Base-by-base conservation (phyloP, 2,329 filamentous ascomycete genomes). In the Ophiostoma quercus region DNA sequence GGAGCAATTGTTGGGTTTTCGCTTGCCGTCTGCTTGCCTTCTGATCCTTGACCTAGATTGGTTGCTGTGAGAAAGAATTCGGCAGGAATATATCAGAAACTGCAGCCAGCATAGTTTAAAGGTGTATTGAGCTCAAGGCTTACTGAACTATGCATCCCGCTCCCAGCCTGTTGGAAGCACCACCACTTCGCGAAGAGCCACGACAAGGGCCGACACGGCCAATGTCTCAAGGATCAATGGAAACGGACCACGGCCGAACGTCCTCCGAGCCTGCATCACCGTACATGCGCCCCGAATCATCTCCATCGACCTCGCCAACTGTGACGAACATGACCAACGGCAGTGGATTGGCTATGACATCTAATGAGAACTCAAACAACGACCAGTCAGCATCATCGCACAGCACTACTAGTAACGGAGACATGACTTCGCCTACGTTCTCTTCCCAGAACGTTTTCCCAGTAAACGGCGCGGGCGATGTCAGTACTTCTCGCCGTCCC, bases 401-500 rank as follows among this genome's bases (percentile, higher is more conserved):
- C 22, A 47, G n/a, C n/a, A 22, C 65, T 16, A 9, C 39, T 80
- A 82, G 75, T 83, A 82, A 75, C 81, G 29, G 82, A 76, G 82
- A 85, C 74, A 82, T 62, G 1, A 60, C 82, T 74, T 85, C 84
- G 76, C 82, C 82, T 74, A 82, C 77, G 73, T 78, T 80, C 74
- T 77, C 73, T 7, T 71, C 80, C 69, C 83, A 85, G 76, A 83
- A 81, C 74, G 83, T 85, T 75, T 86, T 86, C 76, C 84, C 84
- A 71, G 79, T 84, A 73, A 83, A 83, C 77, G 85, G 86, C 80
- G 84, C 83, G 72, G 79, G 81, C 77, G 84, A 85, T 77, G 78
- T 84, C 76, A 81, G 81, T 79, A 82, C 82, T 75, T 81, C 79
- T 76, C 83, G 84, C 74, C 83, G 84, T 74, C 80, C 84, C 72